Conservation (phyloP, 2,329 filamentous ascomycete species). For the Fusarium gaditjirri region DNA sequence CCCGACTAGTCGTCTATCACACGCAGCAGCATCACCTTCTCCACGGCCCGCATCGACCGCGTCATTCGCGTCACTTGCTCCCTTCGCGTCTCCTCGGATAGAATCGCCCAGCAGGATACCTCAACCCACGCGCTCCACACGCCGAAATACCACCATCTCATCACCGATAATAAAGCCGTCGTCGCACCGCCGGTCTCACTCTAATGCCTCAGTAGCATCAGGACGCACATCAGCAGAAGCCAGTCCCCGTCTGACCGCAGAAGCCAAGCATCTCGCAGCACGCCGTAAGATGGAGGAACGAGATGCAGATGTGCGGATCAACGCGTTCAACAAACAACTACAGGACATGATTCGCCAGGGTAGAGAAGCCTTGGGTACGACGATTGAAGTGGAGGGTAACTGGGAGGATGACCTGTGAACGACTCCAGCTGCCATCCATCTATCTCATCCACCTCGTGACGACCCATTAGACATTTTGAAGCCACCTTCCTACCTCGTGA, state of each 20-base stretch:
- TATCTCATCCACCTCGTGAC: not conserved
- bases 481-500: constrained; percentile 4
- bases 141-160: constrained; percentile 31
- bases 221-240: constrained; percentile 43
- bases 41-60: constrained; percentile 46
- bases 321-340: constrained; percentile 80
- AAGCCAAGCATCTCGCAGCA: constrained; percentile 80
- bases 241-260: constrained; percentile 66
- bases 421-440: constrained; percentile 10
- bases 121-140: constrained; percentile 21
- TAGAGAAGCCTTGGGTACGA: constrained; percentile 83
- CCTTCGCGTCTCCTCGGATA: constrained; percentile 48
- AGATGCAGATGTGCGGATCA: constrained; percentile 82
- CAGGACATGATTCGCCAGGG: constrained; percentile 91
- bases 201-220: constrained; percentile 56
- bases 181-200: constrained; percentile 57
- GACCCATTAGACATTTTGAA: constrained; percentile 9
- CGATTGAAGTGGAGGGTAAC: constrained; percentile 66
- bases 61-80: constrained; percentile 50
- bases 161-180: constrained; percentile 26
- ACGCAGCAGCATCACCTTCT: constrained; percentile 39
- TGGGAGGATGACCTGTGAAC: constrained; percentile 54
- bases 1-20: constrained; percentile 58
- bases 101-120: constrained; percentile 59
- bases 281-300: constrained; percentile 77